Evolutionary conservation across 371 early-diverging fungal genomes (phyloP).

Genomic region (Mucor piriformis): DNA sequence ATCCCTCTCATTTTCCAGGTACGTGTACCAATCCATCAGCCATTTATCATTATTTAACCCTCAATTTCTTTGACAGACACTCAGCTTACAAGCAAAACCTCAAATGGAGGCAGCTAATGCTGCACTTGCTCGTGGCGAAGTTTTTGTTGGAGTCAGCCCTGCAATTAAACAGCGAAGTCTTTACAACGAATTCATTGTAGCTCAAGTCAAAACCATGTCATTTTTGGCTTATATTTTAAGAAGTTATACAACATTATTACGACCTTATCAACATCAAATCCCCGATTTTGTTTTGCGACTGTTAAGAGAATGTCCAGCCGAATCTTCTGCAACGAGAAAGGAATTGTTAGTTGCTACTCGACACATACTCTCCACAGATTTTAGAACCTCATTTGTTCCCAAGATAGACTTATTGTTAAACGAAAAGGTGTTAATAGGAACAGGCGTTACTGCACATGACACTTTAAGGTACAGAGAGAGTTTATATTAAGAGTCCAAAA

Average conservation of each 20-base stretch:
- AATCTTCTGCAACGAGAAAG: conserved; percentile 91
- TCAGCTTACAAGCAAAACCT: conserved; percentile 76
- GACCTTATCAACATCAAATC: conserved; percentile 79
- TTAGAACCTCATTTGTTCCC: conserved; percentile 83
- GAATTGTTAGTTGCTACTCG: conserved; percentile 94
- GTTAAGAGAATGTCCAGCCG: conserved; percentile 92
- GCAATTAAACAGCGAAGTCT: conserved; percentile 71
- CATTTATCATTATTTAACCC: background rate
- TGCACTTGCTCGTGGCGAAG: conserved; percentile 67
- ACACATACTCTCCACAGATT: conserved; percentile 93
- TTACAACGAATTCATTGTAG: conserved; percentile 84
- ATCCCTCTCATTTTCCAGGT: conserved; percentile 89
- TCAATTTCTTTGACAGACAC: conserved; percentile 45
- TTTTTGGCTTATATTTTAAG: conserved; percentile 94
- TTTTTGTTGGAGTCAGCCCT: conserved; percentile 84
- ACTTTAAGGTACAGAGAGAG: conserved; percentile 67
- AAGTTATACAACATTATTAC: conserved; percentile 70
- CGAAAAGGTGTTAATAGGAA: conserved; percentile 90
- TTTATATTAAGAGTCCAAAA: no score
- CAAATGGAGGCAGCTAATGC: conserved; percentile 76
- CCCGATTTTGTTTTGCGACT: conserved; percentile 88
- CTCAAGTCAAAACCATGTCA: conserved; percentile 95
- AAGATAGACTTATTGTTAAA: conserved; percentile 88
- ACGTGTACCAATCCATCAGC: conserved; percentile 12
- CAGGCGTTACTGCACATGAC: conserved; percentile 91